phyloP scores from a whole-genome alignment of 306 rosid species.

The Trifolium pratense region DNA sequence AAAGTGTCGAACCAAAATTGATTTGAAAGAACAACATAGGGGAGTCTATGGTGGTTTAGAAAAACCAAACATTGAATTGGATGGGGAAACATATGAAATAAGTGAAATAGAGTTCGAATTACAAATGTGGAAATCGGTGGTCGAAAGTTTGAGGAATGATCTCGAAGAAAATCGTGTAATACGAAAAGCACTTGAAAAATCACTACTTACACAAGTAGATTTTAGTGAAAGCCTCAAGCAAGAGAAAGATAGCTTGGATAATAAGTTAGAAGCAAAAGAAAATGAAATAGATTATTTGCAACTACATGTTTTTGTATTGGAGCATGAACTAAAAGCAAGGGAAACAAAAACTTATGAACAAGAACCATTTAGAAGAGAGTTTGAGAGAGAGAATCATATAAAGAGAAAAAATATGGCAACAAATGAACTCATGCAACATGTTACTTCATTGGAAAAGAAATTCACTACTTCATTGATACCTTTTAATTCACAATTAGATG shows the following conservation, averaged over 20 bases:
- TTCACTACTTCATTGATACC: constrained; percentile 54
- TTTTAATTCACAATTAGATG: constrained; percentile 60
- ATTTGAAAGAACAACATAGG: constrained; percentile 34
- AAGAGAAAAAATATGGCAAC: constrained; percentile 32
- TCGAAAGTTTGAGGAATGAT: constrained; percentile 51
- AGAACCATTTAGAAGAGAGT: constrained; percentile 53
- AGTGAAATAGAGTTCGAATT: constrained; percentile 70
- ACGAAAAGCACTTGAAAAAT: constrained; percentile 72
- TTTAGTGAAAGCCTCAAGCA: constrained; percentile 58
- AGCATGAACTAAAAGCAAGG: constrained; percentile 50
- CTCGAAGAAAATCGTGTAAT: constrained; percentile 57
- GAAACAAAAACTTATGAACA: constrained; percentile 56
- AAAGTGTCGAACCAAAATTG: background rate
- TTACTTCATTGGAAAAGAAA: constrained; percentile 56
- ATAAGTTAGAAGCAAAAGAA: constrained; percentile 54
- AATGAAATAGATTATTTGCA: constrained; percentile 47
- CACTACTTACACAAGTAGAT: constrained; percentile 70
- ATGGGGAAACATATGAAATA: constrained; percentile 53
- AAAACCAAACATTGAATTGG: constrained; percentile 53
- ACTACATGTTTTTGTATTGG: constrained; percentile 52
- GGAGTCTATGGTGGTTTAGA: constrained; percentile 52
- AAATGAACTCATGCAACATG: constrained; percentile 51
- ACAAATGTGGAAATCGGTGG: constrained; percentile 61
- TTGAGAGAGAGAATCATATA: constrained; percentile 47
- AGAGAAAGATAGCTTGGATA: constrained; percentile 53